A percentile compares a stretch with the other conserved stretches of the same genome.
These are phyloP conservation scores for Agaricus sinodeliciosus DNA, from an alignment of 768 basidiomycete species.

Conservation along the genomic window DNA sequence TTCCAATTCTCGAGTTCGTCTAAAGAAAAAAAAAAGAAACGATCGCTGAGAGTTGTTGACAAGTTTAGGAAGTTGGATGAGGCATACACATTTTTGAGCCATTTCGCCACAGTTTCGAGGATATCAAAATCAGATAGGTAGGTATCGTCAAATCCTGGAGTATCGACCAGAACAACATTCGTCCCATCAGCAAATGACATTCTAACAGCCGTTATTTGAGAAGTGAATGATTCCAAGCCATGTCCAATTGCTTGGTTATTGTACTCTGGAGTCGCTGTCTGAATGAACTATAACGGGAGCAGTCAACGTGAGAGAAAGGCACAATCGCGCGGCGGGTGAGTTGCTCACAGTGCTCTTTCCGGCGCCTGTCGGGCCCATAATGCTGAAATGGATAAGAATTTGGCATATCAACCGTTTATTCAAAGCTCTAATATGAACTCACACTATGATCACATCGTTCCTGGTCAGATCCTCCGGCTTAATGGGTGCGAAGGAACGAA, in stretches of 20 bases:
- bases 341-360: constrained; percentile 8
- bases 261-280: constrained; percentile 12
- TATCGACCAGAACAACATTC: constrained; percentile 12
- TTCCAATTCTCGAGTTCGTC: not conserved
- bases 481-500: not conserved
- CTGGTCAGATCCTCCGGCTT: not conserved
- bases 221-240: constrained; percentile 18
- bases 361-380: constrained; percentile 6
- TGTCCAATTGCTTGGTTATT: constrained; percentile 17
- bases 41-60: no score
- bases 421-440: not conserved
- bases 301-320: not conserved
- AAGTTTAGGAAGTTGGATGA: no score
- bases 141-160: constrained; percentile 11
- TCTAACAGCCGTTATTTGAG: constrained; percentile 13
- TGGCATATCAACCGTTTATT: not conserved
- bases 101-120: constrained; percentile 18
- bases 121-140: constrained; percentile 9
- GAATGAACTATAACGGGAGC: not conserved
- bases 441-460: constrained; percentile 3
- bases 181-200: not conserved
- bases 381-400: not conserved
- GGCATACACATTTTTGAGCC: constrained; percentile 13
- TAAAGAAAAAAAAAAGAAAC: not conserved
- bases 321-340: not conserved